Evolutionary conservation across 805 yeast species (phyloP).

Genomic region (Candida maesae): DNA sequence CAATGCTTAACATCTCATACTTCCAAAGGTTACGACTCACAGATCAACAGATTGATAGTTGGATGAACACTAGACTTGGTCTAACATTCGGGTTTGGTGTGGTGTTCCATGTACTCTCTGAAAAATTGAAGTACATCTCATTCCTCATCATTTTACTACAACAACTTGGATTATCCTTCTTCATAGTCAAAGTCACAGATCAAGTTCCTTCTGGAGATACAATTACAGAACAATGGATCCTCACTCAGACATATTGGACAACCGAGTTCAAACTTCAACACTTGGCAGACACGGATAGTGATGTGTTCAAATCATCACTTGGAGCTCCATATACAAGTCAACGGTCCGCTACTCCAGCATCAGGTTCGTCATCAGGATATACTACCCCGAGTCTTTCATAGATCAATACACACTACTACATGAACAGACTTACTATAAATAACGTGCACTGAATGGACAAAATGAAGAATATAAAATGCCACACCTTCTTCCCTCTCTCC

Average conservation of each 20-base stretch:
- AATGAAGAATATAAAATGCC: neutral
- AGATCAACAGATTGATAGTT: constrained; percentile 11
- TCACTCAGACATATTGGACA: constrained; percentile 19
- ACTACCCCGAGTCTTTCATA: too few species aligned
- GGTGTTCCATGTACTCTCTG: constrained; percentile 6
- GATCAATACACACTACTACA: too few species aligned
- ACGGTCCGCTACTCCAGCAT: neutral
- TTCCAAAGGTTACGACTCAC: constrained; percentile 17
- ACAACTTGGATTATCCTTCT: constrained; percentile 17
- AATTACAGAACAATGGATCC: constrained; percentile 17
- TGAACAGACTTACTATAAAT: constrained; percentile 11
- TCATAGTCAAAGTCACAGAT: constrained; percentile 15
- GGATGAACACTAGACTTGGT: constrained; percentile 23
- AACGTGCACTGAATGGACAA: constrained; percentile 8
- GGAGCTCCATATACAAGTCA: constrained; percentile 9
- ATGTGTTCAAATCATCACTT: constrained; percentile 17
- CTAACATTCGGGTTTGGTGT: constrained; percentile 18
- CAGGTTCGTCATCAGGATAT: constrained; percentile 2
- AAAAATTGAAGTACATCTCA: constrained; percentile 10
- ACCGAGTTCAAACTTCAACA: constrained; percentile 2
- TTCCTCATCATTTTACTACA: constrained; percentile 14
- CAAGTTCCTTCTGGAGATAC: constrained; percentile 20
- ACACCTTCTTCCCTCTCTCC: too few species aligned
- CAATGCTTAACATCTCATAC: constrained; percentile 14
- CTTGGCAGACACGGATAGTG: constrained; percentile 7